Conservation (phyloP, 2,329 filamentous ascomycete genomes). For the Trichoderma koningii region DNA sequence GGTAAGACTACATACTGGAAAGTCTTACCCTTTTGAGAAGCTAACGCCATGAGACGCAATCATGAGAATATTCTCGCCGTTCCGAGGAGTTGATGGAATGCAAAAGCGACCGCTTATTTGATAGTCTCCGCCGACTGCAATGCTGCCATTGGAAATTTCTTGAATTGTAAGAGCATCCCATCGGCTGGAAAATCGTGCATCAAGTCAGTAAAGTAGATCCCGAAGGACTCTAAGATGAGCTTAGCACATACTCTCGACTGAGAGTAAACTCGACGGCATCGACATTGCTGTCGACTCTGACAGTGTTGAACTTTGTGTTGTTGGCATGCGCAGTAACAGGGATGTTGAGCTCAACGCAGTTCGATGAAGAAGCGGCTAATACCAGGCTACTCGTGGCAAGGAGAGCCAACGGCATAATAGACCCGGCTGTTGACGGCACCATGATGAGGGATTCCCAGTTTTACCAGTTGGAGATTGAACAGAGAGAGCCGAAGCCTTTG, state of each 20-base stretch:
- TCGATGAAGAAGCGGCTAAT: background rate
- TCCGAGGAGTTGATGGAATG: background rate
- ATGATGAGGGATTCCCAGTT: background rate
- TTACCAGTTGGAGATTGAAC: background rate
- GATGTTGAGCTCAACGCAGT: background rate
- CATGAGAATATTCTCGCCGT: background rate
- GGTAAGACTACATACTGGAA: too few species aligned
- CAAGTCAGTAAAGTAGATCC: background rate
- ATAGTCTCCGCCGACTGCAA: background rate
- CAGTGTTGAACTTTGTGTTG: background rate
- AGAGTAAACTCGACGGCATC: background rate
- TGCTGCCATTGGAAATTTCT: background rate
- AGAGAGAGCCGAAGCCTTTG: background rate
- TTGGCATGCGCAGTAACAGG: background rate
- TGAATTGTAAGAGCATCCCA: background rate
- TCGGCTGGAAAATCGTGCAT: background rate
- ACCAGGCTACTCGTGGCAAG: background rate
- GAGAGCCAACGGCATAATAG: background rate
- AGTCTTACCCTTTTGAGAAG: background rate
- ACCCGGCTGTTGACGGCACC: background rate
- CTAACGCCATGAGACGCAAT: constrained; percentile 8
- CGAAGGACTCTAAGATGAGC: rapidly evolving
- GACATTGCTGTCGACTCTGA: background rate
- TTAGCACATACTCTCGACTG: background rate
- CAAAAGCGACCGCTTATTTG: background rate